Conservation (phyloP, 2,329 filamentous ascomycete genomes). For the Corinectria fuckeliana region DNA sequence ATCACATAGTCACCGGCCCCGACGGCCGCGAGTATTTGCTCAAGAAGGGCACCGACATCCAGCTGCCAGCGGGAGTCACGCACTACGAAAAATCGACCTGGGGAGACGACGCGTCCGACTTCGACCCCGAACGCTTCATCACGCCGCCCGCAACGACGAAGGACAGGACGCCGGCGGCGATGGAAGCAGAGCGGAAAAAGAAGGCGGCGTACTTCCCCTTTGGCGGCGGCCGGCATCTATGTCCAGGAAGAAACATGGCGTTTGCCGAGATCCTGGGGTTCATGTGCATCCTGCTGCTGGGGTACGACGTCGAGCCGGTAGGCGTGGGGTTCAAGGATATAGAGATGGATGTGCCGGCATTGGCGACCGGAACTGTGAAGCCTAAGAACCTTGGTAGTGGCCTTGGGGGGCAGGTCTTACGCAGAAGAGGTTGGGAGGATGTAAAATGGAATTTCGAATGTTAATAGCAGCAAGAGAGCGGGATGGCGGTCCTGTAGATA, state of each 20-base stretch:
- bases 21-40: conserved; percentile 38
- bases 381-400: conserved; percentile 29
- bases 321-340: conserved; percentile 26
- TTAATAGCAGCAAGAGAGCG: background rate
- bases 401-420: conserved; percentile 21
- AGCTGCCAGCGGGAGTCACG: conserved; percentile 35
- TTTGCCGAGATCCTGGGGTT: conserved; percentile 44
- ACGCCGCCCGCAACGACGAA: background rate
- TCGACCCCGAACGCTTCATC: conserved; percentile 37
- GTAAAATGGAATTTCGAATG: conserved; percentile 32
- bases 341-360: conserved; percentile 20
- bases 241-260: conserved; percentile 44
- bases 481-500: too few species aligned
- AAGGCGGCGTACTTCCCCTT: conserved; percentile 41
- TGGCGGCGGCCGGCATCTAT: conserved; percentile 43
- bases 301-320: conserved; percentile 39
- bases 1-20: conserved; percentile 44
- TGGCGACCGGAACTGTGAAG: conserved; percentile 27
- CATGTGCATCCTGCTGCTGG: conserved; percentile 37
- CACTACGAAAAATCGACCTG: conserved; percentile 33
- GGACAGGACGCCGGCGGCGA: background rate
- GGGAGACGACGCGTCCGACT: conserved; percentile 31
- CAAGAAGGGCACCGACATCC: conserved; percentile 39
- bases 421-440: conserved; percentile 25
- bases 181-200: conserved; percentile 20